phyloP scores from a whole-genome alignment of 2,329 filamentous ascomycete species.

The Lasiodiplodia sp. region DNA sequence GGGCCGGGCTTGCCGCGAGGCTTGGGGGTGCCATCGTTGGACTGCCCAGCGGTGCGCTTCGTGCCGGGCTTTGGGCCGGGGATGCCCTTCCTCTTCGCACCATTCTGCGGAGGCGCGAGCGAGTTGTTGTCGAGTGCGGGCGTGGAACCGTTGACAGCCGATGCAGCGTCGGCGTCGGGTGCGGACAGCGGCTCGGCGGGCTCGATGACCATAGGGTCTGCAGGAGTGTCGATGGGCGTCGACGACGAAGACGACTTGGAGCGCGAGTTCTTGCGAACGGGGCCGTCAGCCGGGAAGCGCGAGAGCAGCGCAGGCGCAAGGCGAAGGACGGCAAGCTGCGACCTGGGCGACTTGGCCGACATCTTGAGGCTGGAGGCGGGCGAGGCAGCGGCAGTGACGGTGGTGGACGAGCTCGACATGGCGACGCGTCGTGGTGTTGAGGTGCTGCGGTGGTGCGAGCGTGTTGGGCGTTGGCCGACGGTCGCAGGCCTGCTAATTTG shows the following conservation, averaged over 20 bases:
- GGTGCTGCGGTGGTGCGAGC: conserved; percentile 11
- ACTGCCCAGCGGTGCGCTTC: conserved; percentile 62
- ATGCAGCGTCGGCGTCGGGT: conserved; percentile 52
- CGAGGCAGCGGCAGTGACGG: conserved; percentile 35
- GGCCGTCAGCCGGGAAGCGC: conserved; percentile 35
- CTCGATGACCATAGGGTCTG: conserved; percentile 28
- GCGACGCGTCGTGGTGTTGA: conserved; percentile 29
- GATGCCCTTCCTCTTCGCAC: conserved; percentile 76
- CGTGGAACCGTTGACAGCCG: conserved; percentile 40
- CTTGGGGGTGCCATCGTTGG: conserved; percentile 69
- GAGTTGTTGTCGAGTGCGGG: conserved; percentile 38
- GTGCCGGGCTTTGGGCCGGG: conserved; percentile 72
- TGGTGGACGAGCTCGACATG: conserved; percentile 33
- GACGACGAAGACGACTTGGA: conserved; percentile 50
- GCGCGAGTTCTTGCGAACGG: conserved; percentile 36
- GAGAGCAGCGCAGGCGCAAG: conserved; percentile 42
- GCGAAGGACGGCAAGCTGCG: conserved; percentile 42
- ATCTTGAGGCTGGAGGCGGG: conserved; percentile 39
- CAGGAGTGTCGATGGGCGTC: conserved; percentile 47
- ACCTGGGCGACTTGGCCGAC: conserved; percentile 44
- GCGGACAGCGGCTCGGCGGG: conserved; percentile 21
- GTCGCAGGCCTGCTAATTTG: conserved; percentile 31
- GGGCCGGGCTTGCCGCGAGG: conserved; percentile 87
- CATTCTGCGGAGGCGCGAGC: conserved; percentile 55
- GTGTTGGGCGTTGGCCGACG: conserved; percentile 22